Conservation (phyloP, 163 green algal genomes). For the Trebouxiophyceae sp. region DNA sequence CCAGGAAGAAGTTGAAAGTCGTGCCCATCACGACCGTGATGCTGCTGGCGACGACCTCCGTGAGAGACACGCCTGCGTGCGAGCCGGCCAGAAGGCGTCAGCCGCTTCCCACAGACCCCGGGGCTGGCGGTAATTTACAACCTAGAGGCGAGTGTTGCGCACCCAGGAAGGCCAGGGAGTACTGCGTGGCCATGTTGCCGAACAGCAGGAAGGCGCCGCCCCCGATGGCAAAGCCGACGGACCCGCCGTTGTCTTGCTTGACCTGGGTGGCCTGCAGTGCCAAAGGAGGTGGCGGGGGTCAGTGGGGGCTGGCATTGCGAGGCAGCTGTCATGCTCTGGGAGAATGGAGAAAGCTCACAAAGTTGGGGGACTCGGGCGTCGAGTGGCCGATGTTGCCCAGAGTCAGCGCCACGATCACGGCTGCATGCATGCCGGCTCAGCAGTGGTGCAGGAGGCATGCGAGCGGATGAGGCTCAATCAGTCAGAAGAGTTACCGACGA, state of each 20-base stretch:
- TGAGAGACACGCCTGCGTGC: slow-evolving; percentile 15
- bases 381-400: slow-evolving; percentile 20
- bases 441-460: neutral
- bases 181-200: slow-evolving; percentile 20
- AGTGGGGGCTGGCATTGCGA: too few relatives aligned
- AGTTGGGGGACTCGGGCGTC: slow-evolving; percentile 18
- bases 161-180: slow-evolving; percentile 4
- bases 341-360: too few relatives aligned
- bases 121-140: too few relatives aligned
- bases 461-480: neutral
- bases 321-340: too few relatives aligned
- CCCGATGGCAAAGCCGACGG: slow-evolving; percentile 19
- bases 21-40: slow-evolving; percentile 24
- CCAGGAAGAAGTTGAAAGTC: slow-evolving; percentile 18
- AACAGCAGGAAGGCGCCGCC: slow-evolving; percentile 18
- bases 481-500: slow-evolving; percentile 3
- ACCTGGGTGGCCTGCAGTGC: too few relatives aligned
- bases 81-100: too few relatives aligned
- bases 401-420: slow-evolving; percentile 19
- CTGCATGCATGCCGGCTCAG: neutral
- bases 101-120: too few relatives aligned
- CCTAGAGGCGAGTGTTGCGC: too few relatives aligned
- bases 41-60: slow-evolving; percentile 15
- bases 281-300: too few relatives aligned
- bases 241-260: slow-evolving; percentile 17